phyloP scores from a whole-genome alignment of 306 rosid genomes.

The Abrus precatorius region DNA sequence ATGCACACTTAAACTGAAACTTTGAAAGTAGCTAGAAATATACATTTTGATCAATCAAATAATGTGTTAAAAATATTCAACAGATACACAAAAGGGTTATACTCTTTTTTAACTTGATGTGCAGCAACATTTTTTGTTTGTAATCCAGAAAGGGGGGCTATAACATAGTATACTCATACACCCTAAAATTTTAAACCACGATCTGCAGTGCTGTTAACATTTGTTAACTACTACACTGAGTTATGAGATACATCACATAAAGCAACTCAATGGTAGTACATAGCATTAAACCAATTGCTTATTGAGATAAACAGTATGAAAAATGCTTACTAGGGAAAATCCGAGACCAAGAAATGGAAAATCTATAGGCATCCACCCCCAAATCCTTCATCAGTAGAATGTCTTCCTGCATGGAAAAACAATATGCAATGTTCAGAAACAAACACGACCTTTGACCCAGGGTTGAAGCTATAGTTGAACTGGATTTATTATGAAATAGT shows the following conservation, averaged over 20 bases:
- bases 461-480: conserved; percentile 10
- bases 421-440: neutral
- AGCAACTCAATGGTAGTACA: conserved; percentile 1
- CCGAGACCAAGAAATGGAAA: conserved; percentile 95
- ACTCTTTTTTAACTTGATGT: conserved; percentile 9
- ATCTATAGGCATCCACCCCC: conserved; percentile 92
- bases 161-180: neutral
- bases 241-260: neutral
- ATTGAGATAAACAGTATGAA: neutral
- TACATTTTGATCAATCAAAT: neutral
- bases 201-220: neutral
- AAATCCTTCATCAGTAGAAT: conserved; percentile 85
- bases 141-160: neutral
- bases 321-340: conserved; percentile 78
- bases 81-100: neutral
- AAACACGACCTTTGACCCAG: conserved; percentile 26
- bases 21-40: conserved; percentile 16
- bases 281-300: conserved; percentile 1
- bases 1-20: neutral
- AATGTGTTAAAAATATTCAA: neutral
- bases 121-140: neutral
- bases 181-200: neutral
- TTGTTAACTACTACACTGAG: conserved; percentile 2
- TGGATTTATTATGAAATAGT: neutral
- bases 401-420: conserved; percentile 65